These are phyloP conservation scores for Leishmania guyanensis DNA, from an alignment of 208 protist species.

Conservation along the genomic window DNA sequence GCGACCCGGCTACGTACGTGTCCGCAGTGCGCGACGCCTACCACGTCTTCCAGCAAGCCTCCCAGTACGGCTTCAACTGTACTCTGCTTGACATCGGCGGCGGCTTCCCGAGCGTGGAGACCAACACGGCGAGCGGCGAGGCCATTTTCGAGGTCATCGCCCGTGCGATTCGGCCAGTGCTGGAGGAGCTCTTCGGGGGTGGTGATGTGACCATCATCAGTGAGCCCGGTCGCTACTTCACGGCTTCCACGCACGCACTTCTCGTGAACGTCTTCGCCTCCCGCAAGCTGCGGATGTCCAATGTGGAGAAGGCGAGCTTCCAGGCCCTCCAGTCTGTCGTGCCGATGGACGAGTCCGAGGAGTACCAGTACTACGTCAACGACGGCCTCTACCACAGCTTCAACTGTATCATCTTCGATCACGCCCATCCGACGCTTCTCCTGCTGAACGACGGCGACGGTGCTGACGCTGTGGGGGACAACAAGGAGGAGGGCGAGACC, in stretches of 20 bases:
- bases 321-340: conserved; percentile 27
- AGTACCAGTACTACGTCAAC: conserved; percentile 86
- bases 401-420: conserved; percentile 89
- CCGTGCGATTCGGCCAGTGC: conserved; percentile 42
- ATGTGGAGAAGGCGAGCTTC: conserved; percentile 30
- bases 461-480: conserved; percentile 8
- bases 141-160: conserved; percentile 65
- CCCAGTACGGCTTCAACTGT: conserved; percentile 66
- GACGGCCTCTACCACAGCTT: conserved; percentile 89
- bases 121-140: conserved; percentile 7
- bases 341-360: conserved; percentile 30
- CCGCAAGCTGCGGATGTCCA: conserved; percentile 39
- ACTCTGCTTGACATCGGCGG: conserved; percentile 89
- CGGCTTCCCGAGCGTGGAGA: conserved; percentile 74
- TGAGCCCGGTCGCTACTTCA: conserved; percentile 88
- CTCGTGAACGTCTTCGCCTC: conserved; percentile 69
- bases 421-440: conserved; percentile 54
- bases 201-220: conserved; percentile 66
- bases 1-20: conserved; percentile 55
- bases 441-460: conserved; percentile 49
- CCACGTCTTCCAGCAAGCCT: conserved; percentile 63
- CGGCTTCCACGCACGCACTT: conserved; percentile 64
- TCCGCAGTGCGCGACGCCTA: conserved; percentile 57
- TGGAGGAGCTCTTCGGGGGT: conserved; percentile 67
- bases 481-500: conserved; percentile 24